These are phyloP conservation scores for Schwanniomyces vanrijiae DNA, from an alignment of 805 yeast genomes.

Conservation along the genomic window DNA sequence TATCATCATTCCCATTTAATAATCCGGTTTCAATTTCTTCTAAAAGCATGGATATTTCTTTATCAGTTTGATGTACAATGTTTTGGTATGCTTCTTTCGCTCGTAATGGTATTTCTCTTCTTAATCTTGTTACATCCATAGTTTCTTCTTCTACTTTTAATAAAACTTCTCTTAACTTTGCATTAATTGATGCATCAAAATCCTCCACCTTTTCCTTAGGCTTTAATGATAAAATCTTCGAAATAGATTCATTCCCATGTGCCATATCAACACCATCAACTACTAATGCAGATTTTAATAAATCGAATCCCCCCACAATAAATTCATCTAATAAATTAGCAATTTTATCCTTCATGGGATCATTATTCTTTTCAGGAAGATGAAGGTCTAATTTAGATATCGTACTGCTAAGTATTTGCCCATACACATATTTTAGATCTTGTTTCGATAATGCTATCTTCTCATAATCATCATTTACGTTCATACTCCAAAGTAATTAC, in stretches of 20 bases:
- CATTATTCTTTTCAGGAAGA: slow-evolving; percentile 44
- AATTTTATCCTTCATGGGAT: slow-evolving; percentile 48
- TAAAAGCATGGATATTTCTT: slow-evolving; percentile 25
- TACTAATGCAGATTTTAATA: slow-evolving; percentile 53
- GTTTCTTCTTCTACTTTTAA: slow-evolving; percentile 64
- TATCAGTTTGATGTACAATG: slow-evolving; percentile 29
- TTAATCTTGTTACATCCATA: slow-evolving; percentile 51
- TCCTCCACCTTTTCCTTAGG: slow-evolving; percentile 57
- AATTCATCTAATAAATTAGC: slow-evolving; percentile 43
- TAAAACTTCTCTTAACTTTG: slow-evolving; percentile 54
- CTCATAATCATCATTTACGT: slow-evolving; percentile 27
- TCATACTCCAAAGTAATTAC: slow-evolving; percentile 12
- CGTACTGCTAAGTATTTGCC: slow-evolving; percentile 41
- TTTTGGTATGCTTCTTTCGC: slow-evolving; percentile 38
- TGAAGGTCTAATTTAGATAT: slow-evolving; percentile 48
- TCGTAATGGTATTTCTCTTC: slow-evolving; percentile 52
- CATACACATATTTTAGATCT: slow-evolving; percentile 52
- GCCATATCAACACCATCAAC: slow-evolving; percentile 55
- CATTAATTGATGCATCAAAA: slow-evolving; percentile 65
- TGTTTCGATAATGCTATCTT: slow-evolving; percentile 50
- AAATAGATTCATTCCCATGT: slow-evolving; percentile 11
- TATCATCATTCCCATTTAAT: slow-evolving; percentile 6
- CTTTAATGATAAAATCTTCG: slow-evolving; percentile 24
- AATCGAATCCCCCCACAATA: slow-evolving; percentile 54
- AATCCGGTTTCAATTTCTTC: slow-evolving; percentile 15